A percentile compares a stretch with the other conserved stretches of the same genome.
phyloP scores from a whole-genome alignment of 2,329 filamentous ascomycete species.

The Phialocephala sp. region DNA sequence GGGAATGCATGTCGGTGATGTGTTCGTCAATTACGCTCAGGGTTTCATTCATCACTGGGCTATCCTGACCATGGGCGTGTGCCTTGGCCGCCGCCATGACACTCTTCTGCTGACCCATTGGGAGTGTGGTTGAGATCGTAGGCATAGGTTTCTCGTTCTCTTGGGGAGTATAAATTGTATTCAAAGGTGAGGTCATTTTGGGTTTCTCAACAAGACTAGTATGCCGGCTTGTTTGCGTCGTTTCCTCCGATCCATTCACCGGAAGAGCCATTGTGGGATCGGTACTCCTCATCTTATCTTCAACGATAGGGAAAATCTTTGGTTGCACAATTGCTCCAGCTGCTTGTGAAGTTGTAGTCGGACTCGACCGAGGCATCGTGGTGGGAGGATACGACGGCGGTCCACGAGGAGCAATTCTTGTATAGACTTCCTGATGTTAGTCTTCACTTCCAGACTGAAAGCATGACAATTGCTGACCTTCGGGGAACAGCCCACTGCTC shows the following conservation, averaged over 20 bases:
- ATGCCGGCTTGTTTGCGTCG: slow-evolving; percentile 42
- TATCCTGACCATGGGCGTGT: slow-evolving; percentile 57
- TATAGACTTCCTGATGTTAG: slow-evolving; percentile 42
- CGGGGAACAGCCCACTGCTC: slow-evolving; percentile 80
- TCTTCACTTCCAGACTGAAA: slow-evolving; percentile 10
- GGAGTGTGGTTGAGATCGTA: slow-evolving; percentile 24
- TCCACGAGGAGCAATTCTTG: slow-evolving; percentile 43
- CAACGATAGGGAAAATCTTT: slow-evolving; percentile 17
- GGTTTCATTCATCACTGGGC: slow-evolving; percentile 90
- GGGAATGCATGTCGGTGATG: slow-evolving; percentile 80
- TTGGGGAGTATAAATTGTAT: slow-evolving; percentile 28
- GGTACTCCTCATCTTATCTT: slow-evolving; percentile 23
- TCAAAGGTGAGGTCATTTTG: slow-evolving; percentile 49
- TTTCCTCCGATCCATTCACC: slow-evolving; percentile 27
- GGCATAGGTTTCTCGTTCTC: slow-evolving; percentile 21
- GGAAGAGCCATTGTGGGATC: slow-evolving; percentile 27
- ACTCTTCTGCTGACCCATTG: slow-evolving; percentile 44
- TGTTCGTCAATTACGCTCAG: slow-evolving; percentile 97
- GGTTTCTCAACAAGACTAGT: slow-evolving; percentile 32
- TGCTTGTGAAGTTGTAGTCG: background rate
- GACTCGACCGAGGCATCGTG: slow-evolving; percentile 26
- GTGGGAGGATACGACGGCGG: slow-evolving; percentile 39
- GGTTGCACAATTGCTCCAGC: slow-evolving; percentile 15
- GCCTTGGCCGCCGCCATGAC: slow-evolving; percentile 53
- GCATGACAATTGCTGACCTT: slow-evolving; percentile 59